Conservation (phyloP, 495 filamentous ascomycete genomes). For the Neurospora sp. region DNA sequence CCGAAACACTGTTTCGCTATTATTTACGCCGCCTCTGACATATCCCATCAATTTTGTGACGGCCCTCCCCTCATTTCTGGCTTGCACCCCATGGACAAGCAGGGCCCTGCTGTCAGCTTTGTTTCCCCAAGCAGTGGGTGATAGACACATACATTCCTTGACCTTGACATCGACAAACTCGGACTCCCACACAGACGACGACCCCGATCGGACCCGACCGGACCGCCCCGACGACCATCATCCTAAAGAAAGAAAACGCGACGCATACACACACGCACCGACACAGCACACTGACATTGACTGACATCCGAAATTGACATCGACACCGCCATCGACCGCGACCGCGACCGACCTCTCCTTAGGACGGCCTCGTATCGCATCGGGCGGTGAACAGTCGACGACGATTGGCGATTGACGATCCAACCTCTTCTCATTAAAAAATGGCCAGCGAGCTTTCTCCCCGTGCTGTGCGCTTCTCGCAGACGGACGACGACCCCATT, state of each 20-base stretch:
- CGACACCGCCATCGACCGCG: background rate
- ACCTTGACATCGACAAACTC: background rate
- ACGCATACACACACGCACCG: background rate
- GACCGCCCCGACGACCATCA: background rate
- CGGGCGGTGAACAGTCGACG: background rate
- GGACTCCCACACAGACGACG: background rate
- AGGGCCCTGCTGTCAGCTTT: background rate
- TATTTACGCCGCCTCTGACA: background rate
- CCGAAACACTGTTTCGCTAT: background rate
- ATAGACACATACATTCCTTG: background rate
- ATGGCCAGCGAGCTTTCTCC: slow-evolving; percentile 38
- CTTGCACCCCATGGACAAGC: slow-evolving; percentile 9
- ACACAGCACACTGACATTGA: background rate
- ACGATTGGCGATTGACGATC: background rate
- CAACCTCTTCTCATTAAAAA: background rate
- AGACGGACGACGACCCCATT: slow-evolving; percentile 24
- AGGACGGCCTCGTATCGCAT: background rate
- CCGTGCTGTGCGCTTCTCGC: slow-evolving; percentile 42
- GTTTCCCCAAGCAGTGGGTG: slow-evolving; percentile 5
- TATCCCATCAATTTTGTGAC: background rate
- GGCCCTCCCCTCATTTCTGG: slow-evolving; percentile 1
- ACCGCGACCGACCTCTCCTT: background rate
- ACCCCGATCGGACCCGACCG: background rate
- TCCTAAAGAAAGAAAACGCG: background rate
- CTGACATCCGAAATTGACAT: background rate